Percentiles rank a stretch among this genome's conserved stretches.
These are phyloP conservation scores for Beta vulgaris DNA, from an alignment of 148 eudicot species.

Conservation along the genomic window DNA sequence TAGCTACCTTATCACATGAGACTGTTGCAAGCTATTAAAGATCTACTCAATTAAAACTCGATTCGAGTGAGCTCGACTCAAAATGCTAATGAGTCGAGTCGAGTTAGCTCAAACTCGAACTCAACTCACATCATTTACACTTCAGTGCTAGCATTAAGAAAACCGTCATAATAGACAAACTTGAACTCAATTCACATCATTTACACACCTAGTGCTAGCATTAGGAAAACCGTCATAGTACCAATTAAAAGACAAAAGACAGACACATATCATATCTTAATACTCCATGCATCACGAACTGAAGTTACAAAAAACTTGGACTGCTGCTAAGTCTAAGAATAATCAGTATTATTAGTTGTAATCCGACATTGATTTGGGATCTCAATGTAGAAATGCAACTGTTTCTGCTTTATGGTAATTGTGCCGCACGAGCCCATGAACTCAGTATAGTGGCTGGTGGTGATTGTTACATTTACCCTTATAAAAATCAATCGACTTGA, in stretches of 20 bases:
- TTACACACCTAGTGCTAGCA: too few species aligned
- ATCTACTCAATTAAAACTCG: too few species aligned
- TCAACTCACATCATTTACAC: too few species aligned
- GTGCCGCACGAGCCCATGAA: constrained; percentile 24
- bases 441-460: background rate
- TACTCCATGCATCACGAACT: constrained; percentile 1
- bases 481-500: background rate
- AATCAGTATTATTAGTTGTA: constrained; percentile 31
- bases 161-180: too few species aligned
- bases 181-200: too few species aligned
- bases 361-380: constrained; percentile 39
- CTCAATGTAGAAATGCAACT: constrained; percentile 31
- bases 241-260: constrained; percentile 22
- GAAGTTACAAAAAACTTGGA: constrained; percentile 20
- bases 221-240: constrained; percentile 12
- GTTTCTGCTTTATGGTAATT: constrained; percentile 27
- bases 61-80: too few species aligned
- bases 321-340: constrained; percentile 16
- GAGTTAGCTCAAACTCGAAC: too few species aligned
- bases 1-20: too few species aligned
- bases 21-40: too few species aligned
- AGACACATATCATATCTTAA: constrained; percentile 9
- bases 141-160: too few species aligned
- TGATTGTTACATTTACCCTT: background rate
- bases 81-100: too few species aligned